Base-by-base conservation (phyloP, 1,139 yeast genomes). In the Geotrichum fermentans region DNA sequence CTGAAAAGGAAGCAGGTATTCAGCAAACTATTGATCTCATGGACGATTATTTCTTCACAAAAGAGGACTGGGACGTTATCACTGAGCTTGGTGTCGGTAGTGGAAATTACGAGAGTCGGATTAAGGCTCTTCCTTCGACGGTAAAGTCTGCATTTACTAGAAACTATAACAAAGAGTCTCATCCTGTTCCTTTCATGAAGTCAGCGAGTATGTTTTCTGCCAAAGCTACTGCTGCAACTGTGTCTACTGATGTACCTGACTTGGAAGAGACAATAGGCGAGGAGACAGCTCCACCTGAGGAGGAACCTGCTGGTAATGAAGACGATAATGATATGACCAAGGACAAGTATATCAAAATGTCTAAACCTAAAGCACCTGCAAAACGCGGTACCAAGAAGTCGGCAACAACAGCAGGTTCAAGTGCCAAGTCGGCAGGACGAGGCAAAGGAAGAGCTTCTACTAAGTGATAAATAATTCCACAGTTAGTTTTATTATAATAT, bases 51-150 rank as follows among this genome's bases (percentile, higher is more conserved):
- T 92, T 78, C 62, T 66, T 94, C 40, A 85, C 95, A 10, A 83
- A 80, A 60, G 96, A 90, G 52, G 97, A 92, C 66, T 92, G 95
- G 89, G 97, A 90, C 61, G 77, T 76, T 28, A 71, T 94, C 17
- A 71, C 87, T 74, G 97, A 89, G 55, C 78, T 89, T 55, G 83
- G 88, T 20, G 82, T 89, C 14, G 95, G 95, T 0, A 69, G 71
- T 2, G 68, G 72, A 29, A 62, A 65, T 53, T 58, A 54, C 28
- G 52, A 58, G 24, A 77, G 79, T 34, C 85, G 85, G 64, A 77
- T 79, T 33, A 86, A 86, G 64, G 75, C 78, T 57, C 74, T 94
- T 4, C 79, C 92, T 11, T 77, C 96, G 1, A 75, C 81, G 29
- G 82, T 80, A 18, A 94, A 94, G 63, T 72, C 94, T 4, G 83